Percentiles rank a stretch among this genome's conserved stretches.
Evolutionary conservation across 176 grass and related monocot species (phyloP).

Genomic region (Melocanna baccifera): DNA sequence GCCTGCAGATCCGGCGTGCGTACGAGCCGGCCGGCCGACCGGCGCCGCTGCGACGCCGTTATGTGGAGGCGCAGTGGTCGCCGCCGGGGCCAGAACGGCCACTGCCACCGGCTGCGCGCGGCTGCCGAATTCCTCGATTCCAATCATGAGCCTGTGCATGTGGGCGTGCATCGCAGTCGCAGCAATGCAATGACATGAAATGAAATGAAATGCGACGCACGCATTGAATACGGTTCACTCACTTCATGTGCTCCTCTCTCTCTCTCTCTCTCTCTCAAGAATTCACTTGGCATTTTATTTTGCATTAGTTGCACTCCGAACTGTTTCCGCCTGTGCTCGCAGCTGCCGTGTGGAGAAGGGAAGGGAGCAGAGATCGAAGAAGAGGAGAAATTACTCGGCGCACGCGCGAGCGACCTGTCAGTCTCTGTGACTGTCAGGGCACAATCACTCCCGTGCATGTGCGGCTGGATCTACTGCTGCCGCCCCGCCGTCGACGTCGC

Average conservation of each 20-base stretch:
- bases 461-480: constrained; percentile 23
- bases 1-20: background rate
- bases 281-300: background rate
- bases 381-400: background rate
- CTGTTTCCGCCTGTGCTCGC: background rate
- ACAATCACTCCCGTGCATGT: constrained; percentile 10
- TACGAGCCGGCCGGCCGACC: background rate
- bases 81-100: background rate
- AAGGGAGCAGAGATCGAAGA: too few species aligned
- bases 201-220: background rate
- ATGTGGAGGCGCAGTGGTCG: background rate
- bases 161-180: background rate
- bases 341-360: background rate
- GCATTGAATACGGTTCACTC: constrained; percentile 27
- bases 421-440: constrained; percentile 15
- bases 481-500: background rate
- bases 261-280: background rate
- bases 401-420: background rate
- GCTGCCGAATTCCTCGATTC: background rate
- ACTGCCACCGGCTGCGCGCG: background rate
- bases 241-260: background rate
- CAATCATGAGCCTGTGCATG: constrained; percentile 8
- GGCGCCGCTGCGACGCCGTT: background rate
- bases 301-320: background rate
- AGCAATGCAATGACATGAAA: too few species aligned